Percentiles rank a stretch among this genome's conserved stretches.
phyloP scores from a whole-genome alignment of 1,284 basidiomycete species.

The Ustilago vetiveriae region DNA sequence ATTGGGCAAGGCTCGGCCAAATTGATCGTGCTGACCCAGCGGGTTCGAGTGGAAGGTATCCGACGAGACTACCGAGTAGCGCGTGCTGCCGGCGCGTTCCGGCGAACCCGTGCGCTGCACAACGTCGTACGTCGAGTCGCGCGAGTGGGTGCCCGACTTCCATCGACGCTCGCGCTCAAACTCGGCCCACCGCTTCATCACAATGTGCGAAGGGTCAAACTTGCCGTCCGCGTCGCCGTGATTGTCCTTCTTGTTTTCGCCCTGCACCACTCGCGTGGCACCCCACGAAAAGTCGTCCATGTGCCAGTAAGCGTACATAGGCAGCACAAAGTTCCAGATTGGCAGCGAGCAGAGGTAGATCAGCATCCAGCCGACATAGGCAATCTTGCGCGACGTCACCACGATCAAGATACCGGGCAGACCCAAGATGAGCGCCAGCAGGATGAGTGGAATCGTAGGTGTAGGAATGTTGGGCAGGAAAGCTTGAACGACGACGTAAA shows the following conservation, averaged over 20 bases:
- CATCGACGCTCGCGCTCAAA: constrained; percentile 95
- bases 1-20: constrained; percentile 39
- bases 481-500: constrained; percentile 66
- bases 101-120: constrained; percentile 54
- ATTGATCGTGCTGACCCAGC: constrained; percentile 43
- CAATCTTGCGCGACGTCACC: constrained; percentile 68
- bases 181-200: constrained; percentile 99
- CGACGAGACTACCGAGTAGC: constrained; percentile 57
- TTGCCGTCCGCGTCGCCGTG: constrained; percentile 74
- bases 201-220: constrained; percentile 94
- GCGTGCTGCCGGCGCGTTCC: constrained; percentile 58
- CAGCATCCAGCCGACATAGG: constrained; percentile 69
- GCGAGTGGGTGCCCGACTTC: constrained; percentile 83
- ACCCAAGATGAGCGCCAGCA: constrained; percentile 69
- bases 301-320: constrained; percentile 67
- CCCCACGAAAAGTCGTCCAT: constrained; percentile 70
- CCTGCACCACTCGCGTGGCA: constrained; percentile 67
- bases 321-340: constrained; percentile 69
- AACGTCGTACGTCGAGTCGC: constrained; percentile 78
- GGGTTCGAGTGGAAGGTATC: constrained; percentile 59
- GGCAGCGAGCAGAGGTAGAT: constrained; percentile 69
- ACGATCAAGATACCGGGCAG: constrained; percentile 69
- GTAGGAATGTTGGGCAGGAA: constrained; percentile 50
- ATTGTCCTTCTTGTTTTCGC: constrained; percentile 62
- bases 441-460: constrained; percentile 61